These are phyloP conservation scores for Ensete ventricosum DNA, from an alignment of 176 grass and related monocot species.

Conservation along the genomic window DNA sequence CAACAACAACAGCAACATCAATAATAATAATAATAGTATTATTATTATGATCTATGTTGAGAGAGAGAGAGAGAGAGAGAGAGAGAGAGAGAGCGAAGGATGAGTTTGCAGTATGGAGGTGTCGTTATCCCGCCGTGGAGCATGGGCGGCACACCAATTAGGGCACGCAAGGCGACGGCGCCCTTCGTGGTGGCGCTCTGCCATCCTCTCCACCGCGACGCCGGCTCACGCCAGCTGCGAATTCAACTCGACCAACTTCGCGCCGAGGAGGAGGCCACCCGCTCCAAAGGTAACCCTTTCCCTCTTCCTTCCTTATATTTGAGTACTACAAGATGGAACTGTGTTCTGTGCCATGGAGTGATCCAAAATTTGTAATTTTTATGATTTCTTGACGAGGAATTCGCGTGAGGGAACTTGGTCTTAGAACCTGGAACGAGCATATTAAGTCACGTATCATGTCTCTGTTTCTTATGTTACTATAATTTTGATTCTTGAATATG, in stretches of 20 bases:
- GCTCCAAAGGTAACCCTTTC: slow-evolving; percentile 50
- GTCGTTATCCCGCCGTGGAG: not conserved
- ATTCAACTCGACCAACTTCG: slow-evolving; percentile 78
- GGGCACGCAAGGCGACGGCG: not conserved
- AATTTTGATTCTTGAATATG: too few relatives aligned
- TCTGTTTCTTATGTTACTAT: too few relatives aligned
- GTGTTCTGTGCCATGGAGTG: not conserved
- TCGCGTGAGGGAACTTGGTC: not conserved
- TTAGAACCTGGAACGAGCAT: not conserved
- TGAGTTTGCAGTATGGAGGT: not conserved
- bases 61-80: too few relatives aligned
- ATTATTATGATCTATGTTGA: too few relatives aligned
- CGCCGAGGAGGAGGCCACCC: slow-evolving; percentile 56
- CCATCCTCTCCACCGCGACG: not conserved
- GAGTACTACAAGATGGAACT: not conserved
- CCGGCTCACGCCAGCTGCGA: slow-evolving; percentile 18
- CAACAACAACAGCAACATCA: too few relatives aligned
- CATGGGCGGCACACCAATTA: not conserved
- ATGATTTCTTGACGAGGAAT: not conserved
- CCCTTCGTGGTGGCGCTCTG: not conserved
- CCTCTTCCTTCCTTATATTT: not conserved
- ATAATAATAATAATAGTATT: too few relatives aligned
- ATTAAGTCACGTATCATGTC: too few relatives aligned
- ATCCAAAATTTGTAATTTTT: not conserved
- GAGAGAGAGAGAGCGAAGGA: not conserved